A percentile compares a stretch with the other conserved stretches of the same genome.
Conservation (phyloP, 179 eudicot species). For the Beta lomatogona region DNA sequence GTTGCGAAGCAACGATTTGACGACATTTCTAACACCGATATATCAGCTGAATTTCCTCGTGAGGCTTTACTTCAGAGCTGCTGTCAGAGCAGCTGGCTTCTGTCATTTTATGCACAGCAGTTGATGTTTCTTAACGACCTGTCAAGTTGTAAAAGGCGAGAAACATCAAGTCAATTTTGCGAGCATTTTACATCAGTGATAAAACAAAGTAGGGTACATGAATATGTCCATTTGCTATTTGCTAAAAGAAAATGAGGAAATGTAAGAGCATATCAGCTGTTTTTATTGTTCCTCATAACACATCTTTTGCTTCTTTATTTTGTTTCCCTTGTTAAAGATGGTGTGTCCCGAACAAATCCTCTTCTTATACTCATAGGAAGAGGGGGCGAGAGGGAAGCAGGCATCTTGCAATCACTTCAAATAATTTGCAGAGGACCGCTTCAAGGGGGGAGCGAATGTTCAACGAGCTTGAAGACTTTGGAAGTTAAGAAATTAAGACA, state of each 20-base stretch:
- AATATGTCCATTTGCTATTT: not conserved
- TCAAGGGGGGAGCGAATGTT: no score
- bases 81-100: constrained; percentile 25
- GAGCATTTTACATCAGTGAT: not conserved
- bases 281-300: not conserved
- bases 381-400: not conserved
- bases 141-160: constrained; percentile 4
- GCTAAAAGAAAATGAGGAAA: not conserved
- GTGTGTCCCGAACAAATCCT: not conserved
- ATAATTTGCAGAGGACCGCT: not conserved
- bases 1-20: constrained; percentile 79
- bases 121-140: constrained; percentile 6
- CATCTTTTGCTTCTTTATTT: not conserved
- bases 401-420: not conserved
- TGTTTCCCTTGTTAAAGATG: not conserved
- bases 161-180: not conserved
- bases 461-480: no score
- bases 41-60: constrained; percentile 45
- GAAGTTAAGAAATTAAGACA: no score
- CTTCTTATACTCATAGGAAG: not conserved
- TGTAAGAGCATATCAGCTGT: not conserved
- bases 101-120: constrained; percentile 21
- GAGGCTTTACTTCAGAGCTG: constrained; percentile 24
- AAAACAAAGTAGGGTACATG: not conserved
- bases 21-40: constrained; percentile 87